Evolutionary conservation across 108 stramenopile species (phyloP), one percentile per base, ranked within the genome.

Genomic region (Nitzschia sp.): DNA sequence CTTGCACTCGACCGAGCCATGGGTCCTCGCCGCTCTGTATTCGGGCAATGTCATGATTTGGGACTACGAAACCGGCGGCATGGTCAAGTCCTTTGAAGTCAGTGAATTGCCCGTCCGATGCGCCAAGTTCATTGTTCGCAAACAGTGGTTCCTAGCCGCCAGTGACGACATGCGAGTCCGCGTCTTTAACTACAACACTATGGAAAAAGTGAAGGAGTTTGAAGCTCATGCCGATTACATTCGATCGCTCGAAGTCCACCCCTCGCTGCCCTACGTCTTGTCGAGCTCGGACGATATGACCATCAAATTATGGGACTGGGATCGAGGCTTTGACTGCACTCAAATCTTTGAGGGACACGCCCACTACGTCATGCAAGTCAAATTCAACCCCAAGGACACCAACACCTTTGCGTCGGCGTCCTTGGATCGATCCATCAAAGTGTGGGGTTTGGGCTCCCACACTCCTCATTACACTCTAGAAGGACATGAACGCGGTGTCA

Each of bases 161-260:
- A 85, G 88, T 38, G 98, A 99, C 64, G 94, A 95, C 68, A 96
- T 96, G 95, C 79, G 90, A 54, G 32, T 98, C 49, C 84, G 98
- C 21, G 84, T 97, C 15, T 98, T 92, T 92, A 99, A 99, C 76
- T 99, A 98, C 88, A 98, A 98, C 74, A 99, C 98, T 59, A 94
- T 97, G 96, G 99, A 99, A 75, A 98, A 97, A 71, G 85, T 99
- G 58, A 94, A 96, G 80, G 96, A 97, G 59, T 93, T 96, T 77
- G 98, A 99, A 76, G 99, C 96, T 1, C 99, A 99, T 81, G 89
- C 89, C 26, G 99, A 99, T 85, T 99, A 98, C 77, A 99, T 99
- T 75, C 97, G 99, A 9, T 89, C 78, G 65, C 75, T 99, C 42
- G 99, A 99, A 79, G 94, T 98, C 23, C 99, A 99, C 73, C 99